Conservation (phyloP, 345 rosid genomes). For the Turritis glabra region DNA sequence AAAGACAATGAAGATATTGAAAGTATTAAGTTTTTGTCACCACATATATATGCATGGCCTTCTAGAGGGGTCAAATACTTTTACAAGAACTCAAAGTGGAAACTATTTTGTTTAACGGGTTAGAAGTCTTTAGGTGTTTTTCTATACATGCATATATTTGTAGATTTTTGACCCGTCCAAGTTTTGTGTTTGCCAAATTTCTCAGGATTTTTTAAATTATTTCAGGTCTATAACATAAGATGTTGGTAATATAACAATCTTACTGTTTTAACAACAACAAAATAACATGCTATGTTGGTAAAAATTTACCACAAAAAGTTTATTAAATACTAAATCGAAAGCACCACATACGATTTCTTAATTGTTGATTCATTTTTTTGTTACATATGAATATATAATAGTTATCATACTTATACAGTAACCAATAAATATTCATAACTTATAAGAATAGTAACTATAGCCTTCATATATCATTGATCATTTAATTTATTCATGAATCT, state of each 20-base stretch:
- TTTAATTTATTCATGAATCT: not conserved
- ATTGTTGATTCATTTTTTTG: too few species aligned
- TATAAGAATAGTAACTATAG: constrained; percentile 4
- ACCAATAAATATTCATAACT: too few species aligned
- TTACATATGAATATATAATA: too few species aligned
- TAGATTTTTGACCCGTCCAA: not conserved
- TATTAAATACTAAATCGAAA: not conserved
- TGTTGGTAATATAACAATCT: not conserved
- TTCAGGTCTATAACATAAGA: not conserved
- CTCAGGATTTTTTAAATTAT: not conserved
- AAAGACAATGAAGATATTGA: constrained; percentile 17
- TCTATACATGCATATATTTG: not conserved
- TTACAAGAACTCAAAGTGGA: not conserved
- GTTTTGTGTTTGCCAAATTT: not conserved
- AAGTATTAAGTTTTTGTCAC: constrained; percentile 21
- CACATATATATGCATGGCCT: constrained; percentile 20
- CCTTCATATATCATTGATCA: not conserved
- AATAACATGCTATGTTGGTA: too few species aligned
- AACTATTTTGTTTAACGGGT: constrained; percentile 8
- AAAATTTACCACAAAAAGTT: not conserved
- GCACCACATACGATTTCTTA: too few species aligned
- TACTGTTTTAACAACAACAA: not conserved
- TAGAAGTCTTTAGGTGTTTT: not conserved
- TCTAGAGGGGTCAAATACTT: constrained; percentile 15
- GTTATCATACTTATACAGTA: too few species aligned